Base-by-base conservation (phyloP, 495 filamentous ascomycete species). In the Lichenothelia convexa region DNA sequence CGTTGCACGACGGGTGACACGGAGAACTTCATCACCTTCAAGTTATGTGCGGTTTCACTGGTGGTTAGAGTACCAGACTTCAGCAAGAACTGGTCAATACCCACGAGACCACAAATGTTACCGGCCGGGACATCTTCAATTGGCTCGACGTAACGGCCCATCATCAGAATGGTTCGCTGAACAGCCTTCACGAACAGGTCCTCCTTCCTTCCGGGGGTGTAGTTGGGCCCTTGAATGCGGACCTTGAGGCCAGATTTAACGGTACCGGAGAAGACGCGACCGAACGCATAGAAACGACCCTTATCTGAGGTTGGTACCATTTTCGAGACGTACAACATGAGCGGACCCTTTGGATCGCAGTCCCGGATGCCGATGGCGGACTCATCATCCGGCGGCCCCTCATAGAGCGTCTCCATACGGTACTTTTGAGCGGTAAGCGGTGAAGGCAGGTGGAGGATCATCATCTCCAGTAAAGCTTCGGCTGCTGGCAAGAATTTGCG, bases 21-120 rank as follows among this genome's bases (percentile, higher is more conserved):
- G 52, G 89, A 99, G 80, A 99, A 99, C 68, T 92, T 93, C 89
- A 99, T 99, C 64, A 99, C 89, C 77, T 95, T 99, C 48, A 99
- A 64, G 74, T 99, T 99, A 78, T 99, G 89, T 51, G 89, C 89
- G 42, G 86, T 87, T 44, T 99, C 89, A 53, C 73, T 75, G 55
- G 91, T 99, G 61, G 85, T 92, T 45, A 99, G 76, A 47, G 89
- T 99, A 74, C 89, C 89, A 55, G 89, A 95, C 77, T 99, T 99
- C 71, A 99, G 83, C 65, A 99, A 68, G 80, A 99, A 99, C 72
- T 99, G 89, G 60, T 99, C 89, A 56, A 99, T 80, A 78, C 89
- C 89, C 55, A 99, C 89, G 48, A 99, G 69, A 70, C 89, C 89
- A 52, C 91, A 76, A 65, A 99, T 95, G 75, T 99, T 99, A 70